Evolutionary conservation across 306 rosid species (phyloP).

Genomic region (Acacia crassicarpa): DNA sequence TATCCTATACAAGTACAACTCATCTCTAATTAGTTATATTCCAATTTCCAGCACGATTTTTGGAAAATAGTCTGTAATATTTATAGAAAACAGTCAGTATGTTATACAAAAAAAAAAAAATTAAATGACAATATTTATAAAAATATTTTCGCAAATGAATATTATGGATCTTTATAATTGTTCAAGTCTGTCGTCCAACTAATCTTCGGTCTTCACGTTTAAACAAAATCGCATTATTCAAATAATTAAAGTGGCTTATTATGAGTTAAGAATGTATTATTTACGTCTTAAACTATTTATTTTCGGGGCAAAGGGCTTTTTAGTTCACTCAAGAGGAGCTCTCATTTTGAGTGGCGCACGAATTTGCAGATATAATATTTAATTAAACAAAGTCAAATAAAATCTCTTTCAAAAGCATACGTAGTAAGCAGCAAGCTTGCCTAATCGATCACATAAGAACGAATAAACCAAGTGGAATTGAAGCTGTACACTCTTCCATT

Average conservation of each 20-base stretch:
- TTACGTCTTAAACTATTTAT: background rate
- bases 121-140: too few species aligned
- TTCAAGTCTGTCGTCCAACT: background rate
- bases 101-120: too few species aligned
- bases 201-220: background rate
- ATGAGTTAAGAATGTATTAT: background rate
- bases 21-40: too few species aligned
- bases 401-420: background rate
- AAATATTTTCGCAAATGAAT: background rate
- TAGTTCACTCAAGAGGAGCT: background rate
- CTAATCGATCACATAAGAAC: background rate
- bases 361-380: background rate
- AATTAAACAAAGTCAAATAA: background rate
- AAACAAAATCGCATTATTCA: background rate
- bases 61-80: too few species aligned
- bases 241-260: background rate
- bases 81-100: too few species aligned
- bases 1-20: too few species aligned
- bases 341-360: background rate
- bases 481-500: background rate
- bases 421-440: background rate
- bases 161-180: background rate
- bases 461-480: background rate
- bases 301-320: background rate
- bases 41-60: too few species aligned